Evolutionary conservation across 2,329 filamentous ascomycete genomes (phyloP), one percentile per base, ranked within the genome.

Genomic region (Ceratocystis albifundus): DNA sequence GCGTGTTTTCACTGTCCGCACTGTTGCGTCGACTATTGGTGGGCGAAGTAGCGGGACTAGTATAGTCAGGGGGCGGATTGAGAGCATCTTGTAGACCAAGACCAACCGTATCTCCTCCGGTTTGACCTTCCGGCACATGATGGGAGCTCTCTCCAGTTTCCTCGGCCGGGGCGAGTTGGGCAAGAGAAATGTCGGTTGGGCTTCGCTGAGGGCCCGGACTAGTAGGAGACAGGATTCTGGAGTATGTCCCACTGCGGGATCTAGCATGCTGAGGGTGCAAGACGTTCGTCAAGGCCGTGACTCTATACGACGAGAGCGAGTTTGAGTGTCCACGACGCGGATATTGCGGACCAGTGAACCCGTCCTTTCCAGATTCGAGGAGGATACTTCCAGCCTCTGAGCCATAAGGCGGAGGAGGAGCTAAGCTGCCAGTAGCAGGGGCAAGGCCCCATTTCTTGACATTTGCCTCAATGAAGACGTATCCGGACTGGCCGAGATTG

Each of bases 381-480:
- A 99, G 80, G 71, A 99, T 96, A 73, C 92, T 96, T 71, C 94
- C 94, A 76, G 96, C 91, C 77, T 97, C 94, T 69, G 90, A 96
- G 61, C 94, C 94, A 74, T 99, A 99, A 1, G 94, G 94, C 63
- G 94, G 94, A 55, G 94, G 94, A 17, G 94, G 94, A 32, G 94
- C 94, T 68, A 99, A 81, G 72, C 90, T 96, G 68, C 94, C 94
- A 1, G 90, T 96, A 83, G 95, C 95, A 4, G 94, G 94, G 61
- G 94, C 94, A 66, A 99, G 80, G 1, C 94, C 94, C 94, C 94
- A 99, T 80, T 97, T 99, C 84, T 99, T 99, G 68, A 99, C 94
- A 72, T 99, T 99, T 69, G 93, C 94, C 77, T 99, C 94, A 71
- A 99, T 97, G 73, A 97, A 99, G 62, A 99, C 94, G 73, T 97